Evolutionary conservation across 1,139 yeast genomes (phyloP).

Genomic region (Scheffersomyces stambukii): DNA sequence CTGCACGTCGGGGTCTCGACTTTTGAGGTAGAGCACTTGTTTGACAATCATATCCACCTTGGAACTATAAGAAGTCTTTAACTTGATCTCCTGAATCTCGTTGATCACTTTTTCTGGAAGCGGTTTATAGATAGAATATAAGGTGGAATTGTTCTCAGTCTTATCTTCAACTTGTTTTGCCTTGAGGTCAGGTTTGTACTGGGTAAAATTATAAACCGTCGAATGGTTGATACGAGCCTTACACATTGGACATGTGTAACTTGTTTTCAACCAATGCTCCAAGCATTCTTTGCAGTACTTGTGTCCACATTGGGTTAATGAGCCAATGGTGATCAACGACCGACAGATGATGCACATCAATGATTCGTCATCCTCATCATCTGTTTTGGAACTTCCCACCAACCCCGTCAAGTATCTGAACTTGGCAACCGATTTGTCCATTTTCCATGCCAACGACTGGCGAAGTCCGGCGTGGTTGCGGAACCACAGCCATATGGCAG

Average conservation of each 20-base stretch:
- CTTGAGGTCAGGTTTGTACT: slow-evolving; percentile 42
- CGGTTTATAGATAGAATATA: slow-evolving; percentile 47
- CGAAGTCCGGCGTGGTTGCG: not conserved
- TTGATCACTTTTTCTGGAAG: slow-evolving; percentile 36
- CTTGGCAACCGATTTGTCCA: slow-evolving; percentile 48
- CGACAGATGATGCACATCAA: slow-evolving; percentile 75
- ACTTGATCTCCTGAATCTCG: slow-evolving; percentile 40
- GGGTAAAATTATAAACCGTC: slow-evolving; percentile 59
- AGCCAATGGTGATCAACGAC: slow-evolving; percentile 63
- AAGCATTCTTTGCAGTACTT: slow-evolving; percentile 79
- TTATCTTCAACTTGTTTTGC: slow-evolving; percentile 35
- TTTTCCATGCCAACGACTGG: slow-evolving; percentile 5
- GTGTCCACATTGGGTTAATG: slow-evolving; percentile 86
- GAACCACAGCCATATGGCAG: slow-evolving; percentile 1
- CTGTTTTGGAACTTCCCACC: slow-evolving; percentile 11
- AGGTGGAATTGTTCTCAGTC: slow-evolving; percentile 21
- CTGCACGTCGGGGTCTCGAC: slow-evolving; percentile 62
- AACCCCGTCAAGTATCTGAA: slow-evolving; percentile 51
- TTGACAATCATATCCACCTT: slow-evolving; percentile 80
- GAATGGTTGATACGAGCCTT: slow-evolving; percentile 41
- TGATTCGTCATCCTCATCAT: slow-evolving; percentile 28
- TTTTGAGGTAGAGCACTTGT: slow-evolving; percentile 60
- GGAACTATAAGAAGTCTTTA: slow-evolving; percentile 64
- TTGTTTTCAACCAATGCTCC: slow-evolving; percentile 58
- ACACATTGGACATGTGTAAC: slow-evolving; percentile 74